Base-by-base conservation (phyloP, 2,329 filamentous ascomycete species). In the Fonsecaea nubica region DNA sequence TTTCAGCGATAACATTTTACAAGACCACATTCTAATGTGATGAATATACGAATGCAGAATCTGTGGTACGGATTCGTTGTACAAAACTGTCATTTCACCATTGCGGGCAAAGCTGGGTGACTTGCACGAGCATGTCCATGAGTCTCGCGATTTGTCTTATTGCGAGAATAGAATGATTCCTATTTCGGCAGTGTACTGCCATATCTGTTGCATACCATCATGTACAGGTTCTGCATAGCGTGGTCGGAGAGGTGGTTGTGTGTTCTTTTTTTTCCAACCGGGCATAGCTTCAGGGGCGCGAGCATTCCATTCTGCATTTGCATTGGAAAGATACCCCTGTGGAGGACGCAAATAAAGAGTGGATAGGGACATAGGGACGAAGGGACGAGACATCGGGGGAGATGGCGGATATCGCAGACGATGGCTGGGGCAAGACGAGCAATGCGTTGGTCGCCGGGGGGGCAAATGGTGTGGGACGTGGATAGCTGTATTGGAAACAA, bases 271-370 rank as follows among this genome's bases (percentile, higher is more conserved):
- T 36, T 58, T 53, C 52, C 48, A 45, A 56, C 38, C 53, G 53
- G 45, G 63, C 54, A 65, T 64, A 53, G 59, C 55, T 66, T 61
- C 3, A 69, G 61, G 58, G 63, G 45, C 57, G 58, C 56, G 61
- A 45, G 55, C 65, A 61, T 36, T 55, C 59, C 62, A 58, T 64
- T 65, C 61, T 61, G 64, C 66, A 68, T 68, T 71, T 69, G 66
- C 68, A 72, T 72, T 69, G 71, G 69, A 71, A 71, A 71, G 64
- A 72, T 72, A 72, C 71, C 71, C 71, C 62, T 54, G 65, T 33
- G 69, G 68, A 71, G 64, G 68, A 71, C 50, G 58, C 42, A 53
- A 57, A 58, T 35, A 61, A 30, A 42, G 30, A 55, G 58, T 58
- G 42, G 60, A 58, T 56, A 53, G 53, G 25, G 45, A 54, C 25